Percentiles rank a stretch among this genome's conserved stretches.
phyloP scores from a whole-genome alignment of 345 rosid species.

The Melaleuca quinquenervia region DNA sequence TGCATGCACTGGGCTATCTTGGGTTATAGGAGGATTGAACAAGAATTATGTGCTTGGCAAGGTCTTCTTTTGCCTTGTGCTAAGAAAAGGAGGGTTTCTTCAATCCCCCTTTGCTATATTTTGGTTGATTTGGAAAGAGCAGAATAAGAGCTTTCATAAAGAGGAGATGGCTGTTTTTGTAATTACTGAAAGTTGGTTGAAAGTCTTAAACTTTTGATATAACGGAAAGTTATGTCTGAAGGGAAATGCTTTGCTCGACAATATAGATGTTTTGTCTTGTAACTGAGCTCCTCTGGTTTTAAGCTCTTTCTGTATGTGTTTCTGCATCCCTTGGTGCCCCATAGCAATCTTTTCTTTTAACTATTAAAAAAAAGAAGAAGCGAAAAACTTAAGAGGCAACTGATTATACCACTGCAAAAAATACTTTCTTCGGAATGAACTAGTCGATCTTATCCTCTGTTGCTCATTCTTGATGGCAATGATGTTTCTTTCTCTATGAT shows the following conservation, averaged over 20 bases:
- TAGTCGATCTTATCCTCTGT: not conserved
- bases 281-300: not conserved
- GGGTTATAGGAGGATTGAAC: not conserved
- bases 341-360: not conserved
- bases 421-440: not conserved
- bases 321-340: not conserved
- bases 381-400: not conserved
- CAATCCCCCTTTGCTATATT: not conserved
- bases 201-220: not conserved
- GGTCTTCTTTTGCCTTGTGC: not conserved
- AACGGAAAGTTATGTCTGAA: not conserved
- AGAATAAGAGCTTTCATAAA: not conserved
- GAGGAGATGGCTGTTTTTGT: not conserved
- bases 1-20: not conserved
- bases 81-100: not conserved
- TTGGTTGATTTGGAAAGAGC: not conserved
- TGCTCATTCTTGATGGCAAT: not conserved
- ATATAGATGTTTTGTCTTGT: not conserved
- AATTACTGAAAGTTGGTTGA: not conserved
- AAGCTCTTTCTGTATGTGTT: not conserved
- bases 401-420: not conserved
- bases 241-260: not conserved
- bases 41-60: not conserved
- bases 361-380: not conserved
- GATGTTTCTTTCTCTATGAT: conserved; percentile 11